phyloP scores from a whole-genome alignment of 805 yeast species.

The Metahyphopichia silvanorum region DNA sequence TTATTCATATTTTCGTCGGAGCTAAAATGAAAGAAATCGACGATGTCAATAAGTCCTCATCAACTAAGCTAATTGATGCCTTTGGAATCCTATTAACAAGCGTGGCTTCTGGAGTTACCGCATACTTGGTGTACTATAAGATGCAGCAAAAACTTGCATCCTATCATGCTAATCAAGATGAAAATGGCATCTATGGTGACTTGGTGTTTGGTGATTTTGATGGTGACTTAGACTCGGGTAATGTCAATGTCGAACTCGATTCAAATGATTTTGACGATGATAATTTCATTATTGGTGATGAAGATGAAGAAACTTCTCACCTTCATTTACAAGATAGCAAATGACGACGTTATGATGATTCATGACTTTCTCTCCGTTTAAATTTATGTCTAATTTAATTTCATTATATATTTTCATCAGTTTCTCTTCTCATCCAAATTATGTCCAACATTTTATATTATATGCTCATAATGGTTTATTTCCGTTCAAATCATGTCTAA shows the following conservation, averaged over 20 bases:
- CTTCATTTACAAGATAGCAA: too few species aligned
- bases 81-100: slow-evolving; percentile 58
- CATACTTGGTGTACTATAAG: slow-evolving; percentile 63
- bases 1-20: slow-evolving; percentile 78
- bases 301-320: slow-evolving; percentile 25
- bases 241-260: slow-evolving; percentile 29
- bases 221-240: slow-evolving; percentile 29
- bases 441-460: too few species aligned
- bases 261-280: slow-evolving; percentile 38
- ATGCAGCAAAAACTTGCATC: slow-evolving; percentile 37
- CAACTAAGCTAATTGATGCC: slow-evolving; percentile 58
- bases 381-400: too few species aligned
- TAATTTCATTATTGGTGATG: slow-evolving; percentile 39
- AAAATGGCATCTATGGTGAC: slow-evolving; percentile 20
- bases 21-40: slow-evolving; percentile 69
- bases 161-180: slow-evolving; percentile 17
- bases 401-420: too few species aligned
- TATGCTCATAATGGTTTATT: too few species aligned
- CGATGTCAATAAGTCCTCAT: slow-evolving; percentile 44
- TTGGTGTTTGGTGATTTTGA: slow-evolving; percentile 40
- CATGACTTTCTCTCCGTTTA: too few species aligned
- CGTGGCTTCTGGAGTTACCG: slow-evolving; percentile 52
- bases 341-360: too few species aligned
- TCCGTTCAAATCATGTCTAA: too few species aligned
- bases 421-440: too few species aligned